These are phyloP conservation scores for Coemansia sp. DNA, from an alignment of 371 early-diverging fungal species.

Conservation along the genomic window DNA sequence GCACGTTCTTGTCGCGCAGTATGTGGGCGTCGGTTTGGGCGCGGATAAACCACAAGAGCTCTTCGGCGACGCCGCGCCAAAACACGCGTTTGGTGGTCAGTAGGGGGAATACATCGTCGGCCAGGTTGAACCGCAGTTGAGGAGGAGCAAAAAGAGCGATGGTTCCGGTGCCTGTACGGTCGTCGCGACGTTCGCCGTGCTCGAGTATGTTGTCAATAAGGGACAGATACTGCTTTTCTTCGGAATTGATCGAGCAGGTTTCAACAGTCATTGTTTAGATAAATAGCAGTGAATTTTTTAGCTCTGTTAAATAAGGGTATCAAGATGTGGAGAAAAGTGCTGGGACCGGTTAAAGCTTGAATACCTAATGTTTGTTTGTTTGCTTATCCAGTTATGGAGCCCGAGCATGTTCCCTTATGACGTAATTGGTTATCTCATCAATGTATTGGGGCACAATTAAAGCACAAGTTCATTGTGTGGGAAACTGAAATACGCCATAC, in stretches of 20 bases:
- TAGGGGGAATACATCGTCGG: constrained; percentile 81
- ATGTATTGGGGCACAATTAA: background rate
- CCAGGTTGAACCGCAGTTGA: constrained; percentile 85
- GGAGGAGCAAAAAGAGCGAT: constrained; percentile 91
- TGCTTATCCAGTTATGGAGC: background rate
- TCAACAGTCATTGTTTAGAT: constrained; percentile 8
- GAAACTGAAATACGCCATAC: background rate
- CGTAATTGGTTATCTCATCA: background rate
- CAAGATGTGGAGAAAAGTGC: too few species aligned
- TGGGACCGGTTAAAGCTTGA: too few species aligned
- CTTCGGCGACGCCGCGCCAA: constrained; percentile 90
- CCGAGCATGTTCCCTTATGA: background rate
- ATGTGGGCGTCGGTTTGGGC: constrained; percentile 89
- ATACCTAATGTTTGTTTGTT: background rate
- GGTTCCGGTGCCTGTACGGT: constrained; percentile 98
- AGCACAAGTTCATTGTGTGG: background rate
- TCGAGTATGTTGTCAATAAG: constrained; percentile 80
- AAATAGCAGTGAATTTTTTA: background rate
- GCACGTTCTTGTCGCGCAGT: constrained; percentile 78
- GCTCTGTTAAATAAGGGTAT: too few species aligned
- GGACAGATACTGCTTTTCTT: constrained; percentile 91
- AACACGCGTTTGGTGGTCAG: constrained; percentile 97
- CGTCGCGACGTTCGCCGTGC: constrained; percentile 75
- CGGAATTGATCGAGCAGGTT: constrained; percentile 37
- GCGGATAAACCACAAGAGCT: constrained; percentile 96